These are phyloP conservation scores for Linderina pennispora DNA, from an alignment of 192 early-diverging fungal species.

Conservation along the genomic window DNA sequence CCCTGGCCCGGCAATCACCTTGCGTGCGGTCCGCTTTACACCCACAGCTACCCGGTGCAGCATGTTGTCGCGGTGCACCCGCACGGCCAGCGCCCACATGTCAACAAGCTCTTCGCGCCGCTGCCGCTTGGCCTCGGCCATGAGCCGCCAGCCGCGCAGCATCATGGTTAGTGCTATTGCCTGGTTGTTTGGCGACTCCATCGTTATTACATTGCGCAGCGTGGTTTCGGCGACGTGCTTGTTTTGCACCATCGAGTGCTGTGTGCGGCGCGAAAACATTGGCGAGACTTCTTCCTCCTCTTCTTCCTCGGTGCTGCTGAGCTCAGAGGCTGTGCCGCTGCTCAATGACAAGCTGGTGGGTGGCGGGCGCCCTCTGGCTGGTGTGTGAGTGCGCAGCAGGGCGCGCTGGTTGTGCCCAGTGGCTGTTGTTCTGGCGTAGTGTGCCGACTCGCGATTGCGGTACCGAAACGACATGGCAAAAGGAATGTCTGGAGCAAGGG, in stretches of 20 bases:
- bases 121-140: slow-evolving; percentile 7
- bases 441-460: too few species aligned
- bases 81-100: slow-evolving; percentile 23
- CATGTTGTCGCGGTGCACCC: neutral
- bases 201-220: slow-evolving; percentile 16
- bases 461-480: too few species aligned
- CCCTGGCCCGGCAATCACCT: neutral
- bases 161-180: slow-evolving; percentile 16
- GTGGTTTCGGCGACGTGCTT: neutral
- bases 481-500: too few species aligned
- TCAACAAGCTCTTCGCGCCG: slow-evolving; percentile 22
- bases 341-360: slow-evolving; percentile 7
- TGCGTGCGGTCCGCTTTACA: slow-evolving; percentile 1
- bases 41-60: slow-evolving; percentile 3
- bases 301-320: slow-evolving; percentile 6
- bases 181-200: slow-evolving; percentile 17
- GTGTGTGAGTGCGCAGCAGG: neutral
- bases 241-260: neutral
- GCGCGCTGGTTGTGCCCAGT: too few species aligned
- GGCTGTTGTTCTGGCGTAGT: too few species aligned
- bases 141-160: slow-evolving; percentile 23
- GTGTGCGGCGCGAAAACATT: neutral
- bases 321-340: too few species aligned
- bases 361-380: neutral
- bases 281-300: neutral